Conservation (phyloP, 306 rosid species). For the Potentilla sterilis region DNA sequence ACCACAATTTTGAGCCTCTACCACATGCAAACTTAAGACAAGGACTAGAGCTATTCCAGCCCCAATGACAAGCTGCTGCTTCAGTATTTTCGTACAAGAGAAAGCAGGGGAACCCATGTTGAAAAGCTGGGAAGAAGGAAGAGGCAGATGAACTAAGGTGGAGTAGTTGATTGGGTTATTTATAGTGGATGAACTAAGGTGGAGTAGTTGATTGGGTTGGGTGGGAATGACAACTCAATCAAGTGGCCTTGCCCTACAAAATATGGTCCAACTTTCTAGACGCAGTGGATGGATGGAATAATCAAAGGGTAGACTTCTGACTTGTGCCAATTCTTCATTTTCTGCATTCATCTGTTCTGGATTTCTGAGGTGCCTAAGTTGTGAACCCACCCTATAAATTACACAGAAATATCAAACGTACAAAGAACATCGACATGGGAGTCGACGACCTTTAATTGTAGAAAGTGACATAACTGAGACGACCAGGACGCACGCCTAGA, state of each 20-base stretch:
- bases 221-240: neutral
- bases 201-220: too few relatives aligned
- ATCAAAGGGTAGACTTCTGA: neutral
- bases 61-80: neutral
- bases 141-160: neutral
- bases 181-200: too few relatives aligned
- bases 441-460: neutral
- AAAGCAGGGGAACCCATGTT: neutral
- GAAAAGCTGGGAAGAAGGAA: neutral
- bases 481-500: too few relatives aligned
- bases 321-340: too few relatives aligned
- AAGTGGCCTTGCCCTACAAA: neutral
- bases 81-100: neutral
- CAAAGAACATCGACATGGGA: neutral
- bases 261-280: neutral
- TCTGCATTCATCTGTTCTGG: neutral
- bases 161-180: neutral
- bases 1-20: constrained; percentile 52
- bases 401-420: neutral
- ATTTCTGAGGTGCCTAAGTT: neutral
- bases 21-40: neutral
- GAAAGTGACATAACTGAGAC: neutral
- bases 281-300: neutral
- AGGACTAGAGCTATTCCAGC: constrained; percentile 15
- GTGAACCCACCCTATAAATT: too few relatives aligned